Conservation (phyloP, 768 basidiomycete species). For the Clitopilus hobsonii region DNA sequence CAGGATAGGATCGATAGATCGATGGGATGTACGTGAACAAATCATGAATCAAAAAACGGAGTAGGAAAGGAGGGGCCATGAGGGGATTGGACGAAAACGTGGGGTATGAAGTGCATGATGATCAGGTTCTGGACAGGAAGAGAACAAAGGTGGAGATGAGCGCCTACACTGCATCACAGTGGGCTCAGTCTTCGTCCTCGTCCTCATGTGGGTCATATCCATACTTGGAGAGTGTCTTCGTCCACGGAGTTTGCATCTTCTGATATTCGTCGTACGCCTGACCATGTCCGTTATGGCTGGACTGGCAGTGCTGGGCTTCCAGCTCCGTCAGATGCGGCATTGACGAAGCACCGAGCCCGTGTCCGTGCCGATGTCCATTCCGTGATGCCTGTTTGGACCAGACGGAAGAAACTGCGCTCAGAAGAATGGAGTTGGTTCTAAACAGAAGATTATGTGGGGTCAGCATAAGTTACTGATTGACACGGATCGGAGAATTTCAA, state of each 20-base stretch:
- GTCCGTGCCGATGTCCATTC: background rate
- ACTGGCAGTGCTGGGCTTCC: background rate
- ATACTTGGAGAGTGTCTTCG: slow-evolving; percentile 1
- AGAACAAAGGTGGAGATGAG: background rate
- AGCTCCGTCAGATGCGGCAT: background rate
- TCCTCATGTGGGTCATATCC: slow-evolving; percentile 4
- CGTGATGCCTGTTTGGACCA: background rate
- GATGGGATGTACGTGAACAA: no score
- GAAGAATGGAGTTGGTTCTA: slow-evolving; percentile 12
- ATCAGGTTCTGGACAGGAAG: background rate
- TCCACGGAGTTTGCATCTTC: background rate
- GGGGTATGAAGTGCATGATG: background rate
- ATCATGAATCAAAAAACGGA: no score
- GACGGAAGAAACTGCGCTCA: slow-evolving; percentile 7
- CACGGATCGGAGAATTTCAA: background rate
- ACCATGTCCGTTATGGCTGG: background rate
- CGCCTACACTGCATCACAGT: no score
- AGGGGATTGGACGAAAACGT: background rate
- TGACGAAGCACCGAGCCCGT: background rate
- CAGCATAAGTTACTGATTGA: background rate
- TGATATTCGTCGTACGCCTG: background rate
- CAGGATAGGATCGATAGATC: no score
- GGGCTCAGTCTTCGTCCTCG: background rate
- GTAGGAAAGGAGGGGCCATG: no score
- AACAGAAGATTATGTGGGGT: background rate